Evolutionary conservation across 139 green algal genomes (phyloP), one percentile per base, ranked within the genome.

Genomic region (Yamagishiella unicocca): DNA sequence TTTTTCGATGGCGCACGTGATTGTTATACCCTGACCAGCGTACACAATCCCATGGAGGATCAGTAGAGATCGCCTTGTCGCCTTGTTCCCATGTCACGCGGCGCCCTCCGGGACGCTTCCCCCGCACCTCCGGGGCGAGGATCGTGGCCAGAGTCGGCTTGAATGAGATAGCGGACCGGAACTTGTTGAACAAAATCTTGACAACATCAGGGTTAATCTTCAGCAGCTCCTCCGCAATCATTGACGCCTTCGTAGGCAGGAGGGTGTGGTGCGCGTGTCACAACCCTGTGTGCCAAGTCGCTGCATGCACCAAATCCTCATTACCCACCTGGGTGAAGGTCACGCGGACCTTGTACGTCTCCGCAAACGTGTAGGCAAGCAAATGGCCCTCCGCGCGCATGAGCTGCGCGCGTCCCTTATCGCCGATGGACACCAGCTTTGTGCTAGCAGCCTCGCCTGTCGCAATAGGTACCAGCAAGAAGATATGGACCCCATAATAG

Each of bases 71-170:
- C n/a, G n/a, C n/a, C n/a, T n/a, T n/a, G n/a, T n/a, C n/a, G n/a
- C n/a, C n/a, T n/a, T n/a, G n/a, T n/a, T n/a, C n/a, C n/a, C n/a
- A n/a, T n/a, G n/a, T n/a, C n/a, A n/a, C n/a, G n/a, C n/a, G n/a
- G n/a, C n/a, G n/a, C n/a, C n/a, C n/a, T n/a, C n/a, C n/a, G n/a
- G n/a, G n/a, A n/a, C n/a, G n/a, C n/a, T n/a, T n/a, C n/a, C n/a
- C n/a, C n/a, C 83, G 2, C 35, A 93, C 96, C 87, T 98, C 95
- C 8, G 97, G 93, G 10, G 94, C 96, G 22, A 99, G 93, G 17
- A 99, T 89, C 7, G 98, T 99, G 27, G 95, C 94, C 31, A 99
- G 90, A 38, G 97, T 99, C 66, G 97, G 98, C 91, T 97, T 98
- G 95, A 98, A 99, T 19, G 93, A 90, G 89, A 99, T 97, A 45